Evolutionary conservation across 352 stramenopile genomes (phyloP), one percentile per base, ranked within the genome.

Genomic region (Phytophthora litchii): DNA sequence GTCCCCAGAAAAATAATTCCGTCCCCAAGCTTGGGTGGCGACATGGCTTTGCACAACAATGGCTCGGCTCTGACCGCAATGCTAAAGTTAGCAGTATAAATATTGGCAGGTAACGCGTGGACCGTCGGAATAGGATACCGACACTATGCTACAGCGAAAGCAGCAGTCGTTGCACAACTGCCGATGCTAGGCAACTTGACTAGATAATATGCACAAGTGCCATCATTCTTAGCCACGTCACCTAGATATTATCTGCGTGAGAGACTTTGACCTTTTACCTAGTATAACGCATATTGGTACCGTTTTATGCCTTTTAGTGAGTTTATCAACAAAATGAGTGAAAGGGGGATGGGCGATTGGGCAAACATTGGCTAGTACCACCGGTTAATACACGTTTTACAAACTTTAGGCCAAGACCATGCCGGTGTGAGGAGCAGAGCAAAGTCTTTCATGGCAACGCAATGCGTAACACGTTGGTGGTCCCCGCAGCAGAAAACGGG

Each of bases 101-200:
- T 14, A 50, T 16, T 51, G 25, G 14, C 27, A 61, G 50, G 58
- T 17, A 4, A 25, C 20, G 35, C 23, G 35, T 65, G 61, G 47
- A 70, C 61, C 61, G 61, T 70, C 61, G 61, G 61, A 70, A 70
- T 48, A 51, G 17, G 35, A 59, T 56, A 64, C 31, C 17, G 10
- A 7, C 3, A 12, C 16, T 5, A 19, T 20, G 7, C 3, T 12
- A 14, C 3, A 12, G 10, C 23, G 7, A 6, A 7, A 41, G 23
- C 9, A 29, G 29, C 23, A 14, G 9, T 13, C 3, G 0, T 25
- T 29, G 20, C 21, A 2, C 13, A 34, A 37, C 20, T 16, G 27
- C 36, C 7, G 11, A 20, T 19, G 16, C 23, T 29, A 29, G 29
- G 0, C 19, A 12, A 9, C 13, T 20, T 3, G 11, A 7, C 4